phyloP scores from a whole-genome alignment of 441 rosid genomes.

The Gossypium armourianum region DNA sequence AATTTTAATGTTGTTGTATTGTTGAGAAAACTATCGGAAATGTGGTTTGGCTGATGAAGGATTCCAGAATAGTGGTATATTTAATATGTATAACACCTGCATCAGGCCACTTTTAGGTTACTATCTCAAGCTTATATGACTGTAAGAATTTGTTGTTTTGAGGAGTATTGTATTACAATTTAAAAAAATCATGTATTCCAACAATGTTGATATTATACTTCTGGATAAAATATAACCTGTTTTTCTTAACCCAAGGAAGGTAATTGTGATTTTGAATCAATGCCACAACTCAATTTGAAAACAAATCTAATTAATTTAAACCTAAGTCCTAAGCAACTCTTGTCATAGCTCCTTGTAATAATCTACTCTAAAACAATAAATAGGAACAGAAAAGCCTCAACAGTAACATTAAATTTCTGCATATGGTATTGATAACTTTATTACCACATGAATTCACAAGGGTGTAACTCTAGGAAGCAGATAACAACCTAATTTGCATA shows the following conservation, averaged over 20 bases:
- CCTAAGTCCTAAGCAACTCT: not conserved
- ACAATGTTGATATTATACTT: not conserved
- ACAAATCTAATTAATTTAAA: not conserved
- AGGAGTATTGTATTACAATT: not conserved
- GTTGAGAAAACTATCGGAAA: not conserved
- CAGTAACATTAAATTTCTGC: conserved; percentile 1
- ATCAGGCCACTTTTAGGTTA: not conserved
- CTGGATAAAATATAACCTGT: not conserved
- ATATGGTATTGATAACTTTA: not conserved
- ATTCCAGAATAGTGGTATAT: not conserved
- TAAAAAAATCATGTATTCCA: not conserved
- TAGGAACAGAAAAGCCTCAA: not conserved
- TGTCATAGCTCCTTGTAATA: not conserved
- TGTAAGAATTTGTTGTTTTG: not conserved
- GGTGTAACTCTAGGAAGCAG: not conserved
- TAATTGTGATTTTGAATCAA: not conserved
- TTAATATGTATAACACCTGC: not conserved
- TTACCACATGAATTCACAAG: not conserved
- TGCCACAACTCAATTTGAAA: not conserved
- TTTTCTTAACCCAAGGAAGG: not conserved
- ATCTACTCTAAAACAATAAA: not conserved
- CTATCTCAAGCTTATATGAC: conserved; percentile 2
- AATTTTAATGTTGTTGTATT: not conserved
- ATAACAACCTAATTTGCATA: not conserved
- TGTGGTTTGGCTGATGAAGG: not conserved